Conservation (phyloP, 805 yeast species). For the Candida piceae region DNA sequence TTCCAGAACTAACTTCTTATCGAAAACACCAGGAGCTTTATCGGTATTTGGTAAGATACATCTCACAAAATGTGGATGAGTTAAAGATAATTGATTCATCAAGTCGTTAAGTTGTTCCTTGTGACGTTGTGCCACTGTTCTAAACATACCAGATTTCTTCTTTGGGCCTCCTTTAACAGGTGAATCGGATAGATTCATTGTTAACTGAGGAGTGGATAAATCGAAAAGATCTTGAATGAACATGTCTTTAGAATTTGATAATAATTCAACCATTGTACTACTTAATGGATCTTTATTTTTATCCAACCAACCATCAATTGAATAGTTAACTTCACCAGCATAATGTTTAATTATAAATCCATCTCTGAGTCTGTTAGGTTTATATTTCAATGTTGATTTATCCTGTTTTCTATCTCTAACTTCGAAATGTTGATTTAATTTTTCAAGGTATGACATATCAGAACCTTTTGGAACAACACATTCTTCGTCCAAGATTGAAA, state of each 20-base stretch:
- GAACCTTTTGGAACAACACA: conserved; percentile 90
- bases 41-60: conserved; percentile 87
- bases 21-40: conserved; percentile 67
- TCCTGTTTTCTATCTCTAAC: conserved; percentile 25
- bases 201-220: conserved; percentile 17
- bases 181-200: conserved; percentile 25
- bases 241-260: conserved; percentile 50
- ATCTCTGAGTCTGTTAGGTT: conserved; percentile 64
- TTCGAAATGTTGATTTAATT: conserved; percentile 64
- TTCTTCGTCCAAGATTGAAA: conserved; percentile 88
- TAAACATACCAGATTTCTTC: conserved; percentile 36
- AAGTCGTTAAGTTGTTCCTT: conserved; percentile 74
- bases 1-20: conserved; percentile 71
- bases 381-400: conserved; percentile 43
- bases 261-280: conserved; percentile 60
- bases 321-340: conserved; percentile 95
- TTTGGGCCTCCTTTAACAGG: conserved; percentile 27
- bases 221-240: conserved; percentile 55
- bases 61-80: conserved; percentile 95
- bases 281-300: conserved; percentile 92
- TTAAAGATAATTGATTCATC: conserved; percentile 66
- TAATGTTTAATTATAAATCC: conserved; percentile 88
- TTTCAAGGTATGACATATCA: conserved; percentile 77
- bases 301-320: conserved; percentile 87
- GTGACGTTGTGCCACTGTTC: conserved; percentile 86